Conservation (phyloP, 805 yeast species). For the Kodamaea neixiangensis region DNA sequence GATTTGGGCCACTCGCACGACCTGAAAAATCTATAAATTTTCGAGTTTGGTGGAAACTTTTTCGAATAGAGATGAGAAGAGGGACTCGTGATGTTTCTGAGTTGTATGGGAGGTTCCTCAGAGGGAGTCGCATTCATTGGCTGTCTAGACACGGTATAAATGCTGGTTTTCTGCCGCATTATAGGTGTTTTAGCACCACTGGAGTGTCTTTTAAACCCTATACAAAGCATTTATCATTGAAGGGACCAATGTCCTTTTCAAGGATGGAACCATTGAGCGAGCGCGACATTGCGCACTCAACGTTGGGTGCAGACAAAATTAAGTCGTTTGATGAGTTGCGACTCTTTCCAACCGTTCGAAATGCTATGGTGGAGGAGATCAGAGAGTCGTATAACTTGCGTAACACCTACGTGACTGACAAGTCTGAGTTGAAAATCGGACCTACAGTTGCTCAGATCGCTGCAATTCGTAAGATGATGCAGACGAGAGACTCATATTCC, state of each 20-base stretch:
- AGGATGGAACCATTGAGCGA: slow-evolving; percentile 9
- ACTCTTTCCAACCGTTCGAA: slow-evolving; percentile 66
- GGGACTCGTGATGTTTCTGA: background rate
- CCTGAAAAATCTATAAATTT: background rate
- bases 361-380: slow-evolving; percentile 57
- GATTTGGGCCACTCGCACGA: slow-evolving; percentile 1
- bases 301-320: slow-evolving; percentile 44
- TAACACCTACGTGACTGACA: slow-evolving; percentile 32
- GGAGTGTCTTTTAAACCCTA: background rate
- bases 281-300: slow-evolving; percentile 17
- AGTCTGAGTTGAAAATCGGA: slow-evolving; percentile 36
- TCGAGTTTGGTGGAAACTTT: background rate
- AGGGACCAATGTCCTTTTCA: slow-evolving; percentile 10
- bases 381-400: slow-evolving; percentile 35
- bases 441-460: slow-evolving; percentile 86
- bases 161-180: background rate
- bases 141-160: background rate
- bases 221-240: slow-evolving; percentile 1
- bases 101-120: background rate
- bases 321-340: slow-evolving; percentile 65
- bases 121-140: background rate
- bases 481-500: slow-evolving; percentile 35
- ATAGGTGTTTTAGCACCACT: background rate
- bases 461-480: slow-evolving; percentile 59
- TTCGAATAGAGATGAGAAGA: background rate